phyloP scores from a whole-genome alignment of 495 filamentous ascomycete genomes.

The Neurospora africana region DNA sequence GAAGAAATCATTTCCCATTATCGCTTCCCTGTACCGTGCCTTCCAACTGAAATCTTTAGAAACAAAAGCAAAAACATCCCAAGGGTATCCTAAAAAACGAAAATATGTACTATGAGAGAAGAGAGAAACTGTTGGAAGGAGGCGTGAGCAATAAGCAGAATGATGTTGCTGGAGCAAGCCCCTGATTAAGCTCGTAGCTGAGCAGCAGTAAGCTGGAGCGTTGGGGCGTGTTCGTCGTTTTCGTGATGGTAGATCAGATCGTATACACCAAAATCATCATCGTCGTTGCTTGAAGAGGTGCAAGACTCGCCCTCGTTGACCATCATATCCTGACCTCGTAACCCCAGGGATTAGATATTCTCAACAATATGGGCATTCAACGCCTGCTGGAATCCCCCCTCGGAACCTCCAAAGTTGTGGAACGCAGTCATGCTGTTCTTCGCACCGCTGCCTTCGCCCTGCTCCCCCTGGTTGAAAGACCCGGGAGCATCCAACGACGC shows the following conservation, averaged over 20 bases:
- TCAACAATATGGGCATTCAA: constrained; percentile 80
- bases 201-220: not conserved
- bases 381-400: constrained; percentile 62
- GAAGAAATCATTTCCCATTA: not conserved
- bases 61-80: not conserved
- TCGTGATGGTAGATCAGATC: not conserved
- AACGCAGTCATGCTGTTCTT: constrained; percentile 7
- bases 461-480: constrained; percentile 14
- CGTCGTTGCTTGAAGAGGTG: not conserved
- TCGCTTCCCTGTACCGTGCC: not conserved
- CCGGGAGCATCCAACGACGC: constrained; percentile 13
- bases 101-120: not conserved
- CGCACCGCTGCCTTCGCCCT: constrained; percentile 12
- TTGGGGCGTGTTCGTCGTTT: not conserved
- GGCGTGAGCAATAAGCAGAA: not conserved
- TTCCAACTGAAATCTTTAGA: not conserved
- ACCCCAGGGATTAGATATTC: constrained; percentile 52
- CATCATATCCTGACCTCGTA: not conserved
- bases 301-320: not conserved
- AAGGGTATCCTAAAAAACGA: not conserved
- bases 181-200: not conserved
- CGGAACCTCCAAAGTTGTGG: constrained; percentile 37
- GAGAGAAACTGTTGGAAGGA: not conserved
- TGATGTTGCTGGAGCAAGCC: not conserved
- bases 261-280: not conserved